phyloP scores from a whole-genome alignment of 805 yeast species.

The Metschnikowia santaceciliae region DNA sequence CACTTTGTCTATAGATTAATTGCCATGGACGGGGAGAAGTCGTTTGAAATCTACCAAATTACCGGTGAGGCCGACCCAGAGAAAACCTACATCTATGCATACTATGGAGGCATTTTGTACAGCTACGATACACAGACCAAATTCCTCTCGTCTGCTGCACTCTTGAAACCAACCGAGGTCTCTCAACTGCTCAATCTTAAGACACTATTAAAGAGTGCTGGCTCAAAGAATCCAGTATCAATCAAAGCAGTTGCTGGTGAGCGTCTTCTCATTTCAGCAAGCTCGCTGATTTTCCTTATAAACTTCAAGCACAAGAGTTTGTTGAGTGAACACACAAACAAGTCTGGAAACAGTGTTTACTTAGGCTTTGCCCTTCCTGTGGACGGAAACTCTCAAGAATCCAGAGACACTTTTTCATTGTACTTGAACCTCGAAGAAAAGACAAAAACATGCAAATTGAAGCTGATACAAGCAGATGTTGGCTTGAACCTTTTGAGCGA shows the following conservation, averaged over 20 bases:
- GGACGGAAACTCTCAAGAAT: slow-evolving; percentile 40
- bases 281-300: slow-evolving; percentile 38
- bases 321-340: slow-evolving; percentile 27
- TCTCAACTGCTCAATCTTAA: slow-evolving; percentile 20
- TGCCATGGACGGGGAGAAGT: slow-evolving; percentile 21
- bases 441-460: slow-evolving; percentile 42
- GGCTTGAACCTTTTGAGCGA: slow-evolving; percentile 69
- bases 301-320: slow-evolving; percentile 44
- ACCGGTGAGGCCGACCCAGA: slow-evolving; percentile 7
- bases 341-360: slow-evolving; percentile 23
- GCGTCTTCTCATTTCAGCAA: slow-evolving; percentile 42
- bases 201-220: slow-evolving; percentile 12
- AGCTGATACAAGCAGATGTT: slow-evolving; percentile 49
- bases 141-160: slow-evolving; percentile 20
- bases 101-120: slow-evolving; percentile 26
- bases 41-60: slow-evolving; percentile 24
- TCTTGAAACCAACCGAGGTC: slow-evolving; percentile 21
- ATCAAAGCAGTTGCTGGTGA: slow-evolving; percentile 41
- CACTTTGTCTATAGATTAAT: slow-evolving; percentile 20
- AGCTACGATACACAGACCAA: slow-evolving; percentile 17
- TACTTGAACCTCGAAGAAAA: slow-evolving; percentile 38
- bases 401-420: slow-evolving; percentile 40
- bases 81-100: slow-evolving; percentile 16
- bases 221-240: slow-evolving; percentile 20
- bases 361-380: slow-evolving; percentile 25